These are phyloP conservation scores for Globisporangium paroecandrum DNA, from an alignment of 352 stramenopile genomes.

Conservation along the genomic window DNA sequence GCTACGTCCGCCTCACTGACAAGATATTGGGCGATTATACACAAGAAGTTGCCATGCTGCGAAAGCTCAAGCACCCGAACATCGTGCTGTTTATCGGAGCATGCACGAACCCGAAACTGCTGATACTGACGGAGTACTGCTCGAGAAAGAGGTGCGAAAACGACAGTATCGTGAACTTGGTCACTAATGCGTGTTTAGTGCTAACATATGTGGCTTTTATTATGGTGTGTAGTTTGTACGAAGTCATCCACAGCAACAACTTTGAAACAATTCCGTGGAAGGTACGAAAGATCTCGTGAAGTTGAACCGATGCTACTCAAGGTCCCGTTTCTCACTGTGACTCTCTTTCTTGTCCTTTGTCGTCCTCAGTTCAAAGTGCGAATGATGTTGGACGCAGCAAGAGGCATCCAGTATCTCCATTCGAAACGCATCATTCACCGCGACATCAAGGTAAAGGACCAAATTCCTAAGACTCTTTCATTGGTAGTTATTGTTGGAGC, in stretches of 20 bases:
- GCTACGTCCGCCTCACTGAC: slow-evolving; percentile 84
- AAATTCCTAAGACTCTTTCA: neutral
- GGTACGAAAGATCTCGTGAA: slow-evolving; percentile 28
- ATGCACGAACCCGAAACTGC: slow-evolving; percentile 85
- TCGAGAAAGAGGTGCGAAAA: slow-evolving; percentile 74
- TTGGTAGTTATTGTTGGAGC: neutral
- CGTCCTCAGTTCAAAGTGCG: slow-evolving; percentile 77
- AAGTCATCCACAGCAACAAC: slow-evolving; percentile 88
- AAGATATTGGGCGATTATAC: slow-evolving; percentile 86
- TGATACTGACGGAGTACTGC: slow-evolving; percentile 90
- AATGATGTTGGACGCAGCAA: slow-evolving; percentile 87
- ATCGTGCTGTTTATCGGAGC: slow-evolving; percentile 90
- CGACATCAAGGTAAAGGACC: slow-evolving; percentile 75
- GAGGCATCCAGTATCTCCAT: slow-evolving; percentile 88
- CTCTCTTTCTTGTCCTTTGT: neutral
- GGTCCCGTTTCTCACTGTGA: neutral
- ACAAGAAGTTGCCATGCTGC: slow-evolving; percentile 79
- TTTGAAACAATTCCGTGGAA: slow-evolving; percentile 89
- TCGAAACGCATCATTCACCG: slow-evolving; percentile 86
- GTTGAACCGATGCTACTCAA: neutral
- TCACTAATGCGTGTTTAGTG: neutral
- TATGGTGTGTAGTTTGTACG: slow-evolving; percentile 59
- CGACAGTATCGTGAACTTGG: neutral
- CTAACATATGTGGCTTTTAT: neutral
- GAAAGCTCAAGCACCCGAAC: slow-evolving; percentile 87